Evolutionary conservation across 1,284 basidiomycete species (phyloP), one percentile per base, ranked within the genome.

Genomic region (Marasmius tenuissimus): DNA sequence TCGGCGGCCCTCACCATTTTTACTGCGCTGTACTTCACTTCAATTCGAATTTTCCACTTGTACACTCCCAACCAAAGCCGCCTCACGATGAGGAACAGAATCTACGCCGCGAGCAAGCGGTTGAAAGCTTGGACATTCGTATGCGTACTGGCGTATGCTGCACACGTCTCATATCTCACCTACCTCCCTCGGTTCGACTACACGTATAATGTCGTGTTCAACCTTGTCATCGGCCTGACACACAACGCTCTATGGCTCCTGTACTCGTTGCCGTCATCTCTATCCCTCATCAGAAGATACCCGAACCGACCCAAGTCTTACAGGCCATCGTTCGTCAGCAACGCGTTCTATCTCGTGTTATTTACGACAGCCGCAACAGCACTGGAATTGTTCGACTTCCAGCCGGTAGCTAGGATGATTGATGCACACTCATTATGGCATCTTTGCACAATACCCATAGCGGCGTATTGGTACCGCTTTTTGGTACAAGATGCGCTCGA

Each of bases 341-440:
- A 82, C 66, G 86, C 88, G 1, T 85, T 79, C 0, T 40, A 87
- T 1, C 85, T 95, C 61, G 88, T 91, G 2, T 70, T 84, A 1
- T 74, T 93, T 40, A 96, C 92, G 1, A 93, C 89, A 1, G 80
- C 82, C 0, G 92, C 94, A 9, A 94, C 91, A 16, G 78, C 82
- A 0, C 81, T 99, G 33, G 97, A 99, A 72, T 72, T 99, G 1
- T 87, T 98, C 66, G 97, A 99, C 71, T 99, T 99, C 69, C 86
- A 94, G 1, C 94, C 97, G 0, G 79, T 88, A 76, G 69, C 73
- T 33, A 77, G 95, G 48, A 73, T 88, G 3, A 77, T 98, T n/a
- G 97, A 99, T 71, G 95, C 97, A 0, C 97, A 99, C 74, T 83
- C 95, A 4, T 76, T 98, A 11, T 99, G 97, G 97, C 97, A 99